Evolutionary conservation across 495 filamentous ascomycete genomes (phyloP), one percentile per base, ranked within the genome.

Genomic region (Glonium stellatum): DNA sequence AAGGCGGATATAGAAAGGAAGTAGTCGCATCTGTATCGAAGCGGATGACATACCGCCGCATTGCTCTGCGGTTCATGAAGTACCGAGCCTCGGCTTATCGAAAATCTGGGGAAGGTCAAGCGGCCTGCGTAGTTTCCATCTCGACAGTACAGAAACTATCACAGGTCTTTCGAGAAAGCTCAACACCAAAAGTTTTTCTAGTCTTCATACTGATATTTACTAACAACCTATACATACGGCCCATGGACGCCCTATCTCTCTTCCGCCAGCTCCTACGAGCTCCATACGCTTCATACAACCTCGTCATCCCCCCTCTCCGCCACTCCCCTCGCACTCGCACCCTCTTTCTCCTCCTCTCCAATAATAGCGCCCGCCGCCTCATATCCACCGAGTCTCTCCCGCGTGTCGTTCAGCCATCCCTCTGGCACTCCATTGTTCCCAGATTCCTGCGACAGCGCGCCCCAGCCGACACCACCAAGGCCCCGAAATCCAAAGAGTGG

Each of bases 381-480:
- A 34, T 64, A 50, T 58, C 61, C 54, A 36, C 39, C 61, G 60
- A 58, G 68, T 51, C 71, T 1, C 69, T 82, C 22, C 85, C 84
- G 31, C 82, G 79, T 59, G 73, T 91, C 61, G 76, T 78, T 19
- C 81, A 88, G 59, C 69, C 80, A 6, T 83, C 84, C 2, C 79
- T 91, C 72, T 95, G 89, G 89, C 76, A 75, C 44, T 81, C 80
- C 3, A 71, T 93, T 59, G 77, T 93, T 58, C 82, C 79, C 1
- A 75, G 71, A 51, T 75, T 77, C 57, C 57, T 82, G 31, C 74
- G 76, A 8, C 13, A 71, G 27, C 27, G 27, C 27, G 27, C 27
- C 71, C 23, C 48, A 1, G 13, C 59, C 72, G 75, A 67, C 57
- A 58, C 69, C 57, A 19, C 53, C 13, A 54, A 48, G 65, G 72